A percentile compares a stretch with the other conserved stretches of the same genome.
phyloP scores from a whole-genome alignment of 2,329 filamentous ascomycete species.

The Diaporthe citrichinensis region DNA sequence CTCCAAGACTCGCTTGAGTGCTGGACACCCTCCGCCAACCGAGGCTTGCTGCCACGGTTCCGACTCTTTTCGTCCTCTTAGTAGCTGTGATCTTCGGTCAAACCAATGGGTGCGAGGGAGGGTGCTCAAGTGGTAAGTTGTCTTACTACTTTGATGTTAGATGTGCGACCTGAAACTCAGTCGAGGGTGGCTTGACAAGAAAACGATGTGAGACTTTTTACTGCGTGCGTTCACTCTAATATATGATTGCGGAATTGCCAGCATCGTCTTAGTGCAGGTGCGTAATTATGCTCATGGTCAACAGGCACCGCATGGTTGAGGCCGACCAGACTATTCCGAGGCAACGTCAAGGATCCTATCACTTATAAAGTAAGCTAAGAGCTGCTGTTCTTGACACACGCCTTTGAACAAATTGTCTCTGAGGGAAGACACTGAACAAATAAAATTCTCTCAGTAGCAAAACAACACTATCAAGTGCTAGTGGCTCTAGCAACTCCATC shows the following conservation, averaged over 20 bases:
- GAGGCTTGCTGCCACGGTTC: background rate
- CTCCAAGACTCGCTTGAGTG: background rate
- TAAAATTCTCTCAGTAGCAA: background rate
- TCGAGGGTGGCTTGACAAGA: background rate
- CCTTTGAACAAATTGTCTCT: background rate
- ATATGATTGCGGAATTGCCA: background rate
- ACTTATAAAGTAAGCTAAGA: background rate
- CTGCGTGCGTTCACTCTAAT: background rate
- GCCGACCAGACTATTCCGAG: background rate
- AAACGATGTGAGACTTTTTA: background rate
- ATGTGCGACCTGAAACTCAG: background rate
- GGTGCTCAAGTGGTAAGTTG: background rate
- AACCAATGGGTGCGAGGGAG: no score
- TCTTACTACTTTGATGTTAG: background rate
- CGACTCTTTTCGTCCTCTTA: background rate
- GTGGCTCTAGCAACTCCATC: background rate
- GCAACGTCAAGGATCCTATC: background rate
- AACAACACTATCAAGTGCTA: background rate
- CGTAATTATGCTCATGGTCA: background rate
- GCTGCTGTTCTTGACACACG: background rate
- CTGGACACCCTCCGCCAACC: background rate
- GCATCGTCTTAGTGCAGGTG: background rate
- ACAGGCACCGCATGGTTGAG: background rate
- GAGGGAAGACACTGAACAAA: background rate
- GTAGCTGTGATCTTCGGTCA: background rate